Evolutionary conservation across 2,329 filamentous ascomycete genomes (phyloP).

Genomic region (Fusarium hostae): DNA sequence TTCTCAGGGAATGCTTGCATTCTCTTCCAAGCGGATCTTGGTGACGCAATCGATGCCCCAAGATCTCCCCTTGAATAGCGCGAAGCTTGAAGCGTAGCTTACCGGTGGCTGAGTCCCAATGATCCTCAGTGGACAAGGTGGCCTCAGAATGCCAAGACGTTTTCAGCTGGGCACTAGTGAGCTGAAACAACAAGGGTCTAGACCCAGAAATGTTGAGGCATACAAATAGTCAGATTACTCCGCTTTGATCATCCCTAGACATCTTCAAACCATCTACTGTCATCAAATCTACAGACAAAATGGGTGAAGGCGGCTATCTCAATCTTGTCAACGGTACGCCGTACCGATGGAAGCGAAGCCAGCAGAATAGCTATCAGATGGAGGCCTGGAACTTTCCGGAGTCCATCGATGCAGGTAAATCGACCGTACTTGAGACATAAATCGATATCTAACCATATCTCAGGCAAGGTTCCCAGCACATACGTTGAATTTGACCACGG

Average conservation of each 20-base stretch:
- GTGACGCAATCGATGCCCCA: not conserved
- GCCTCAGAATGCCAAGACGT: not conserved
- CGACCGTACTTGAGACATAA: not conserved
- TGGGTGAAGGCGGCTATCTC: constrained; percentile 7
- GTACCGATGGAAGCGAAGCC: constrained; percentile 11
- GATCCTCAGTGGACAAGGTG: not conserved
- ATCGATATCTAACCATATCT: not conserved
- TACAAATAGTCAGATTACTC: constrained; percentile 6
- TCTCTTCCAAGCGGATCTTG: not conserved
- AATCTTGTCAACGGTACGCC: constrained; percentile 14
- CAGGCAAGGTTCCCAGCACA: not conserved
- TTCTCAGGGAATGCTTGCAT: too few relatives aligned
- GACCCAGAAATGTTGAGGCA: not conserved
- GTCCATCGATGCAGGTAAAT: constrained; percentile 3
- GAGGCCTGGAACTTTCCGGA: constrained; percentile 6
- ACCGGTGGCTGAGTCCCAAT: not conserved
- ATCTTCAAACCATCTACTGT: not conserved
- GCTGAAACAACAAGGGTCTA: not conserved
- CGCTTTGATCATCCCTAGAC: not conserved
- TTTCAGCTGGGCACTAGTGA: constrained; percentile 1
- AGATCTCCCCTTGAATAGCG: not conserved
- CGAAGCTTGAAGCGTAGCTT: not conserved
- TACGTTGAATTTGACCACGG: constrained; percentile 12
- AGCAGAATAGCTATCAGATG: constrained; percentile 19
- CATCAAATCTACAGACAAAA: not conserved